A percentile compares a stretch with the other conserved stretches of the same genome.
Evolutionary conservation across 805 yeast species (phyloP).

Genomic region (Zygoascus bituminiphila): DNA sequence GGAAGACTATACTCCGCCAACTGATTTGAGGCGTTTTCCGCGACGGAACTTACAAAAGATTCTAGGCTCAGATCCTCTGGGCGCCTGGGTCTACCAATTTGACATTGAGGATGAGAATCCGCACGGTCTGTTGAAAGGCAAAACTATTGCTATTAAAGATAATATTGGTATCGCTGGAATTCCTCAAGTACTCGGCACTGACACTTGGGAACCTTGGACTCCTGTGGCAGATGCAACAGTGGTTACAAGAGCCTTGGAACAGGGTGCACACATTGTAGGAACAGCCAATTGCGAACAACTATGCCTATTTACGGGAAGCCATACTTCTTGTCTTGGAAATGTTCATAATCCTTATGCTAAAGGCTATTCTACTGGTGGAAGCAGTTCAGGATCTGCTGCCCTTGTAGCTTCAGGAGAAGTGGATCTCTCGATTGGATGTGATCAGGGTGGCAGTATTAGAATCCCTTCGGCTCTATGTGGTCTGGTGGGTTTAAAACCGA

Average conservation of each 20-base stretch:
- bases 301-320: constrained; percentile 29
- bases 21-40: constrained; percentile 2
- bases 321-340: constrained; percentile 35
- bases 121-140: constrained; percentile 23
- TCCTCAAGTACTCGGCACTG: constrained; percentile 33
- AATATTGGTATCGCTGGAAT: constrained; percentile 31
- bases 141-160: constrained; percentile 30
- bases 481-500: constrained; percentile 42
- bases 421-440: constrained; percentile 48
- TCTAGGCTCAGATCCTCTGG: constrained; percentile 17
- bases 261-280: constrained; percentile 32
- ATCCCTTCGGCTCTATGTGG: constrained; percentile 40
- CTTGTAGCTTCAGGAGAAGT: constrained; percentile 41
- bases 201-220: constrained; percentile 27
- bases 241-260: constrained; percentile 29
- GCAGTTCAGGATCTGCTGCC: constrained; percentile 49
- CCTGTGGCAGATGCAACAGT: constrained; percentile 34
- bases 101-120: constrained; percentile 25
- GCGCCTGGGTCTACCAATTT: constrained; percentile 31
- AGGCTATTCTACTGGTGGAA: constrained; percentile 40
- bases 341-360: constrained; percentile 37
- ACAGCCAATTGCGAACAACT: constrained; percentile 33
- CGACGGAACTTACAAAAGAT: not conserved
- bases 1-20: constrained; percentile 4
- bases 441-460: constrained; percentile 47